A percentile compares a stretch with the other conserved stretches of the same genome.
These are phyloP conservation scores for Candida awuae DNA, from an alignment of 805 yeast species.

Conservation along the genomic window DNA sequence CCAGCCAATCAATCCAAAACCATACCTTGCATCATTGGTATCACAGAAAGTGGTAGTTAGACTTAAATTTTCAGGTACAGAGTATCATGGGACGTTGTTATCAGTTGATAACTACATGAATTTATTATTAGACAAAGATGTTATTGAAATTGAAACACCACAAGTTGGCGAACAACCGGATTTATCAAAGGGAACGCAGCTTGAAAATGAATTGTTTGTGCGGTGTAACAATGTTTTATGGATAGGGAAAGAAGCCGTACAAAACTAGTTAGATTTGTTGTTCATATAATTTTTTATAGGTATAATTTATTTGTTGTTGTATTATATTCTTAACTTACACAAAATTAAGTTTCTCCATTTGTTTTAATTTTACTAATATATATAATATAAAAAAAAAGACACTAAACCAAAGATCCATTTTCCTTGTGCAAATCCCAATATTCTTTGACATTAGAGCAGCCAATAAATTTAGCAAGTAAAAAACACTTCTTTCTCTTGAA, in stretches of 20 bases:
- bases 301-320: no score
- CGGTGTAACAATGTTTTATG: conserved; percentile 88
- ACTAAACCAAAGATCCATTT: neutral
- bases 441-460: conserved; percentile 25
- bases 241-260: conserved; percentile 38
- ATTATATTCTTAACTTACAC: no score
- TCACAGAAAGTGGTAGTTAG: conserved; percentile 65
- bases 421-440: conserved; percentile 21
- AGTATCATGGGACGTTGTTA: conserved; percentile 69
- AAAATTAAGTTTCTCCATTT: no score
- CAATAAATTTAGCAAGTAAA: conserved; percentile 24
- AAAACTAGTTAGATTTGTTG: neutral
- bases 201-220: conserved; percentile 58
- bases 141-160: conserved; percentile 36
- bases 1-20: conserved; percentile 79
- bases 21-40: conserved; percentile 74
- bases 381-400: no score
- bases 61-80: conserved; percentile 85
- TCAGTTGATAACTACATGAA: conserved; percentile 93
- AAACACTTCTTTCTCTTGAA: conserved; percentile 16
- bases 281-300: no score
- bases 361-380: no score
- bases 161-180: conserved; percentile 36
- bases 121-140: conserved; percentile 56
- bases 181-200: conserved; percentile 30